Percentiles rank a stretch among this genome's conserved stretches.
phyloP scores from a whole-genome alignment of 441 rosid genomes.

The Brassica hybrid region DNA sequence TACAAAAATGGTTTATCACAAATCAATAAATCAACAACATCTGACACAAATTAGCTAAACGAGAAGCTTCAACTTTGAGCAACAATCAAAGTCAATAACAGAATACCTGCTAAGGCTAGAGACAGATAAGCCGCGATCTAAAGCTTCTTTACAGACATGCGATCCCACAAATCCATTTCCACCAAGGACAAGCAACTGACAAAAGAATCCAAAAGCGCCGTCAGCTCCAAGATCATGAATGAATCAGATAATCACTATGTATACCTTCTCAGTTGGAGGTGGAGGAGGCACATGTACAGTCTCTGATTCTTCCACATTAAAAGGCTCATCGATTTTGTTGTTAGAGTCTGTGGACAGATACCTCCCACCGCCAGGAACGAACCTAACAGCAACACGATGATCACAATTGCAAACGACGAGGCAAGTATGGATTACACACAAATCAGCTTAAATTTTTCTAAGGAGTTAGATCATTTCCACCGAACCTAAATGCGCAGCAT shows the following conservation, averaged over 20 bases:
- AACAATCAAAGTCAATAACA: background rate
- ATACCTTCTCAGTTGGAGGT: conserved; percentile 79
- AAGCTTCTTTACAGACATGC: conserved; percentile 83
- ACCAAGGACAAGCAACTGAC: conserved; percentile 91
- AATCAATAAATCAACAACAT: background rate
- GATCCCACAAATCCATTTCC: conserved; percentile 99
- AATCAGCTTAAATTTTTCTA: background rate
- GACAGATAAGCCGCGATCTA: conserved; percentile 70
- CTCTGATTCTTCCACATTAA: conserved; percentile 88
- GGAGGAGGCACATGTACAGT: conserved; percentile 82
- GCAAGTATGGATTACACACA: background rate
- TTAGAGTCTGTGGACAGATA: conserved; percentile 67
- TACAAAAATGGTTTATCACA: conserved; percentile 4
- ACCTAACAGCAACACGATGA: conserved; percentile 41
- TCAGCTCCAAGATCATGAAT: conserved; percentile 22
- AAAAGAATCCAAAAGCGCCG: background rate
- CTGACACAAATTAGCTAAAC: conserved; percentile 12
- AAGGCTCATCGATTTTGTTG: conserved; percentile 54
- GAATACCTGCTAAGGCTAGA: conserved; percentile 95
- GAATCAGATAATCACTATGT: background rate
- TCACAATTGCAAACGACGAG: background rate
- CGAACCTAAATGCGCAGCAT: too few species aligned
- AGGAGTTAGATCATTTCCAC: too few species aligned
- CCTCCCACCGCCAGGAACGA: conserved; percentile 50
- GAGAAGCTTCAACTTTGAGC: conserved; percentile 1